A percentile compares a stretch with the other conserved stretches of the same genome.
These are phyloP conservation scores for Talaromyces sp. DNA, from an alignment of 2,329 filamentous ascomycete genomes.

Conservation along the genomic window DNA sequence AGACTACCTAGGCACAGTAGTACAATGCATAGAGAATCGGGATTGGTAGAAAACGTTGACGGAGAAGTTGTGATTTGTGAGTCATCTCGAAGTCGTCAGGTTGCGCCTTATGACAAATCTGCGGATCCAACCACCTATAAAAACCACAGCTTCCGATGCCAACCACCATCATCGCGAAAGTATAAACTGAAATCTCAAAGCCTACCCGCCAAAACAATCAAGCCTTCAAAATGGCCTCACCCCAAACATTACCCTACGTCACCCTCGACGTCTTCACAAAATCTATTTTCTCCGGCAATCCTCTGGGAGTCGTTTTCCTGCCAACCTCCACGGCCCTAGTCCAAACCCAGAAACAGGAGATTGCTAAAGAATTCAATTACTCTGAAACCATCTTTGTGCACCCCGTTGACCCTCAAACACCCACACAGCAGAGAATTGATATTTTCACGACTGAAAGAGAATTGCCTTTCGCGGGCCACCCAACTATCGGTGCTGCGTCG, in stretches of 20 bases:
- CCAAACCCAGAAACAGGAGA: constrained; percentile 51
- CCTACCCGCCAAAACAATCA: background rate
- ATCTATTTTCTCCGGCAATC: constrained; percentile 49
- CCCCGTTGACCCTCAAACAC: constrained; percentile 18
- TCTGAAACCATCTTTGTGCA: constrained; percentile 58
- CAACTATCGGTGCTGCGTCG: constrained; percentile 55
- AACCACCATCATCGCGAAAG: background rate
- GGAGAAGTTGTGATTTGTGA: background rate
- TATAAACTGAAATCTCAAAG: background rate
- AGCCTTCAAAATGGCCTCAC: constrained; percentile 3
- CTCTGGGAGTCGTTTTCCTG: constrained; percentile 54
- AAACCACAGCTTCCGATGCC: background rate
- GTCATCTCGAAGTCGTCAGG: background rate
- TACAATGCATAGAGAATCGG: background rate
- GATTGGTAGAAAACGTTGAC: background rate
- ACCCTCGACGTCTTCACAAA: constrained; percentile 46
- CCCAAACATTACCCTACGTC: constrained; percentile 12
- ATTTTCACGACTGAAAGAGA: constrained; percentile 54
- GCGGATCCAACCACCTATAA: background rate
- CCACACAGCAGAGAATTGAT: constrained; percentile 39
- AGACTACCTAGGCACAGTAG: too few species aligned
- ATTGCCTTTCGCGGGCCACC: constrained; percentile 58
- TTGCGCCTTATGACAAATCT: background rate
- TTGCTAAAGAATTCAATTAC: constrained; percentile 57
- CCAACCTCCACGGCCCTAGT: constrained; percentile 33